Percentiles rank a stretch among this genome's conserved stretches.
Evolutionary conservation across 305 asterid genomes (phyloP).

Genomic region (Solanum hybrid): DNA sequence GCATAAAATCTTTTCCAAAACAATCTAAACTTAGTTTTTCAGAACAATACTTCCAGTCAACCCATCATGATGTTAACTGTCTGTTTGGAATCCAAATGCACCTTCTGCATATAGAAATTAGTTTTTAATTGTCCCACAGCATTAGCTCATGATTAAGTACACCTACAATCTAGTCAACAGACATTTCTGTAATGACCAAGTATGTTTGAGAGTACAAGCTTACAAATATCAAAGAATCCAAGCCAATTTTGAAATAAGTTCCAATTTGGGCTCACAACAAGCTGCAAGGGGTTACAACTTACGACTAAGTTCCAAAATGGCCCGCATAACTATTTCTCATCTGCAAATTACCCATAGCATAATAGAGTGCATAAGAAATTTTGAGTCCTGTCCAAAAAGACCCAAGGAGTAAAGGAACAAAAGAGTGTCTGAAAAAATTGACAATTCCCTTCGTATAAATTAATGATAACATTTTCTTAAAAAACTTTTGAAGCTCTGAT

Average conservation of each 20-base stretch:
- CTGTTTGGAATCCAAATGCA: background rate
- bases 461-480: background rate
- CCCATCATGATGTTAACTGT: background rate
- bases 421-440: background rate
- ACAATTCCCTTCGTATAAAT: background rate
- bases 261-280: background rate
- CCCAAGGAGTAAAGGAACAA: background rate
- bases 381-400: background rate
- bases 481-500: background rate
- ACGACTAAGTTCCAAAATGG: background rate
- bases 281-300: background rate
- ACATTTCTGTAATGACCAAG: background rate
- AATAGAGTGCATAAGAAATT: background rate
- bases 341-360: background rate
- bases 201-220: background rate
- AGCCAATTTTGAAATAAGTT: background rate
- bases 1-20: background rate
- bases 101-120: background rate
- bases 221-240: background rate
- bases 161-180: background rate
- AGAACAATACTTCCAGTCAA: background rate
- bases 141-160: background rate
- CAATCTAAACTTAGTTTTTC: background rate
- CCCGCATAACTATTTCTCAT: background rate
- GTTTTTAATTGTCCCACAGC: background rate